Percentiles rank a stretch among this genome's conserved stretches.
These are phyloP conservation scores for Ustilago xerochloae DNA, from an alignment of 1,284 basidiomycete genomes.

Conservation along the genomic window DNA sequence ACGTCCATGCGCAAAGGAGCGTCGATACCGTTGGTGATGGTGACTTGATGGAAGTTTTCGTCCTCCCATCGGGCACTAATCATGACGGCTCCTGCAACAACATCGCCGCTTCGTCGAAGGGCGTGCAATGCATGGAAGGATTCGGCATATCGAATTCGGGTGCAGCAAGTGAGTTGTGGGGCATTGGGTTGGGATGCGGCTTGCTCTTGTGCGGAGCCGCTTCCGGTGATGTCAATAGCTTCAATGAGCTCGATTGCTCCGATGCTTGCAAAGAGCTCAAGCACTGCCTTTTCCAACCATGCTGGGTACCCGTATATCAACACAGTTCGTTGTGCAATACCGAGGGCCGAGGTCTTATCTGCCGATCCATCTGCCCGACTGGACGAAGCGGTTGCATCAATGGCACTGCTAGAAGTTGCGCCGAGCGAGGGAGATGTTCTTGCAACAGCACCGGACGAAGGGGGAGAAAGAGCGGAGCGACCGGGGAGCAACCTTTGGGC, in stretches of 20 bases:
- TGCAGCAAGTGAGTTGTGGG: constrained; percentile 34
- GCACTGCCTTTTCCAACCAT: constrained; percentile 49
- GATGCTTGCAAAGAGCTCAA: constrained; percentile 52
- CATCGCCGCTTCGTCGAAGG: constrained; percentile 51
- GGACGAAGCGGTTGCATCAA: constrained; percentile 4
- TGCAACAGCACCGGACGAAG: constrained; percentile 7
- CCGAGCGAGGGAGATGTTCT: constrained; percentile 22
- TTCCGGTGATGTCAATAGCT: constrained; percentile 48
- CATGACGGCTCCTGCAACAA: constrained; percentile 52
- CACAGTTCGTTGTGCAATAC: constrained; percentile 49
- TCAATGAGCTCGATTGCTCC: constrained; percentile 50
- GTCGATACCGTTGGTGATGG: constrained; percentile 51
- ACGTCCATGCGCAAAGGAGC: constrained; percentile 54
- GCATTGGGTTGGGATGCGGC: constrained; percentile 23
- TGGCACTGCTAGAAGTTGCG: neutral
- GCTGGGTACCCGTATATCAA: constrained; percentile 54
- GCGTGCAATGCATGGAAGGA: constrained; percentile 57
- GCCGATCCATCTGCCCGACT: constrained; percentile 1
- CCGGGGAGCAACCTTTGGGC: constrained; percentile 15
- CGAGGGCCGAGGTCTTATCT: constrained; percentile 23
- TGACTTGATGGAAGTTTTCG: constrained; percentile 56
- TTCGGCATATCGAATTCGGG: constrained; percentile 46
- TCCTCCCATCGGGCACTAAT: constrained; percentile 60
- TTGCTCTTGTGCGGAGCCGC: constrained; percentile 42
- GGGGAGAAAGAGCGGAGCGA: constrained; percentile 13